phyloP scores from a whole-genome alignment of 129 eudicot species.

The Pseudognaphalium luteoalbum region DNA sequence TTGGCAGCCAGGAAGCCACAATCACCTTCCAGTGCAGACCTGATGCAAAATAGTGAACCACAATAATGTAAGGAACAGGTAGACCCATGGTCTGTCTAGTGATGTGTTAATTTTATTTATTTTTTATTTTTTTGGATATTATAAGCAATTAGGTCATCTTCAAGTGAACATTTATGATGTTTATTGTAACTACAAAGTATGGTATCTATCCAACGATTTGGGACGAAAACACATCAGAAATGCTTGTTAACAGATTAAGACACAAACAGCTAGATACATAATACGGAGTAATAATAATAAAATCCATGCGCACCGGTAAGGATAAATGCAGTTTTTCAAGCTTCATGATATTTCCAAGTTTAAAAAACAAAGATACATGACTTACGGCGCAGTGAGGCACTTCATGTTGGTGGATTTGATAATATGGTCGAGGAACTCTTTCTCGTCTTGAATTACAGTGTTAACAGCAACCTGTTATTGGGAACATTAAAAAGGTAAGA shows the following conservation, averaged over 20 bases:
- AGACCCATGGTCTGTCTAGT: not conserved
- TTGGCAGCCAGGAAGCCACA: constrained; percentile 97
- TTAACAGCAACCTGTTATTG: constrained; percentile 86
- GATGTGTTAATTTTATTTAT: not conserved
- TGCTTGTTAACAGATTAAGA: not conserved
- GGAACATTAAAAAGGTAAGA: constrained; percentile 6
- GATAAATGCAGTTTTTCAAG: not conserved
- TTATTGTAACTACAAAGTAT: not conserved
- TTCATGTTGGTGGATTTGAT: constrained; percentile 96
- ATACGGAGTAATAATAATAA: not conserved
- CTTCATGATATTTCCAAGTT: not conserved
- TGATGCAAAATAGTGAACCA: constrained; percentile 10
- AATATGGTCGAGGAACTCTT: constrained; percentile 86
- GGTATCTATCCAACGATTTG: not conserved
- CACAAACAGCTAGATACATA: not conserved
- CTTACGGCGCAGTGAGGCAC: constrained; percentile 93
- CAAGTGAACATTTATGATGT: not conserved
- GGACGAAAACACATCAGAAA: not conserved
- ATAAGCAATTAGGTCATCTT: not conserved
- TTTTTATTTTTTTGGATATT: not conserved
- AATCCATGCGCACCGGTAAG: not conserved
- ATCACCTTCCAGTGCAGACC: constrained; percentile 94
- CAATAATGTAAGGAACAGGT: not conserved
- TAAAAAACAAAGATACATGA: not conserved
- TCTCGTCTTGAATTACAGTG: constrained; percentile 86